Conservation (phyloP, 108 stramenopile species). For the Nitzschia sp. region DNA sequence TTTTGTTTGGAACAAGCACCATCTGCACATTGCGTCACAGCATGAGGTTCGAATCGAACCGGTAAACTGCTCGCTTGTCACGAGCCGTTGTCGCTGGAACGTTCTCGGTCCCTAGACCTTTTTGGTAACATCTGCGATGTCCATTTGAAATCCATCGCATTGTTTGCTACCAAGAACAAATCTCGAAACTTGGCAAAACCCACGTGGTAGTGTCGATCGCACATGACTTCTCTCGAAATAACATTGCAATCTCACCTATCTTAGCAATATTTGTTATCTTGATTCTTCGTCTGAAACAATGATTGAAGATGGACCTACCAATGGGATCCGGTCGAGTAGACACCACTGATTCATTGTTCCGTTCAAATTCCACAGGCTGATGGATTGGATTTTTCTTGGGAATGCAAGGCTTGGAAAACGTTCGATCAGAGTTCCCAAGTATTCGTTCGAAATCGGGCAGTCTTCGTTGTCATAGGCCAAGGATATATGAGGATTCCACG, state of each 20-base stretch:
- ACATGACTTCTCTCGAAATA: too few species aligned
- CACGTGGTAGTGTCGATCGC: background rate
- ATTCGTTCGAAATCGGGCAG: background rate
- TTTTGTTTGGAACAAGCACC: background rate
- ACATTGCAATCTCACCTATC: too few species aligned
- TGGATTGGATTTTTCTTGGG: background rate
- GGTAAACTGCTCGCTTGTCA: background rate
- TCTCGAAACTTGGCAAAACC: too few species aligned
- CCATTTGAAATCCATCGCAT: conserved; percentile 8
- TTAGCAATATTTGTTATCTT: too few species aligned
- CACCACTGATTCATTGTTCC: background rate
- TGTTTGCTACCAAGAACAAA: background rate
- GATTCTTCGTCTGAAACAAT: background rate
- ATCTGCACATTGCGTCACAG: background rate
- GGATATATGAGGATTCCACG: background rate
- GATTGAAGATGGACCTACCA: background rate
- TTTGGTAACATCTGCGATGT: background rate
- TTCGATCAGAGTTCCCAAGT: background rate
- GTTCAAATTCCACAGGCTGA: background rate
- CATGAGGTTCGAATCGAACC: background rate
- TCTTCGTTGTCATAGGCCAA: background rate
- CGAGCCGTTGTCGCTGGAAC: background rate
- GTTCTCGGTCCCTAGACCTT: background rate
- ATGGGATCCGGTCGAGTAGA: background rate
- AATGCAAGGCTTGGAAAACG: background rate